Evolutionary conservation across 75 land plant genomes (phyloP).

Genomic region (Picea glauca): DNA sequence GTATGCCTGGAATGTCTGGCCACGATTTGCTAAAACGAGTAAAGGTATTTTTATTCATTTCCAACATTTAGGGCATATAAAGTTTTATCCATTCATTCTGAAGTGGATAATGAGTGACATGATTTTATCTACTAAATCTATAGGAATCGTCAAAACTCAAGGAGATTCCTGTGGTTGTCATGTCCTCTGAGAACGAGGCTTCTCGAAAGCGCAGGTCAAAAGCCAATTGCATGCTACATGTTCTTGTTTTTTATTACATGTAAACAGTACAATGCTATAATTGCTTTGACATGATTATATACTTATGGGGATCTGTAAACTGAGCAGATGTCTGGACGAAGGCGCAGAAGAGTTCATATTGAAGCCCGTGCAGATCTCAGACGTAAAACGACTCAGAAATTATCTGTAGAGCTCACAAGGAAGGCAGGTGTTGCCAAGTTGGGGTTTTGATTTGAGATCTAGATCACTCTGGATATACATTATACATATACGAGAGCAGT

Average conservation of each 20-base stretch:
- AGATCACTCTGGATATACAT: too few species aligned
- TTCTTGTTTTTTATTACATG: background rate
- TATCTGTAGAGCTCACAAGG: background rate
- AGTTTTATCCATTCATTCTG: background rate
- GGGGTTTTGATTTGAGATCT: too few species aligned
- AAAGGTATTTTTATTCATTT: conserved; percentile 21
- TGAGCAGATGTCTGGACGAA: conserved; percentile 25
- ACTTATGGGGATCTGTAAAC: background rate
- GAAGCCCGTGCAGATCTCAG: conserved; percentile 30
- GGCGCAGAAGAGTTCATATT: conserved; percentile 30
- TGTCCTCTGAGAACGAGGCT: conserved; percentile 85
- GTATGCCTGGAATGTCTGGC: conserved; percentile 59
- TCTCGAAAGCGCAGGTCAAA: conserved; percentile 61
- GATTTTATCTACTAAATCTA: too few species aligned
- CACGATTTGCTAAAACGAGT: conserved; percentile 48
- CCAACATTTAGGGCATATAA: background rate
- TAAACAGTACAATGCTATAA: background rate
- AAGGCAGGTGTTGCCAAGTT: too few species aligned
- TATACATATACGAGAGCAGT: too few species aligned
- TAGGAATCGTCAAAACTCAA: conserved; percentile 26
- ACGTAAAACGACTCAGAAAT: conserved; percentile 20
- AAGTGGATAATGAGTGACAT: background rate
- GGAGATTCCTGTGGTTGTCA: conserved; percentile 81
- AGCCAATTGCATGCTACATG: background rate
- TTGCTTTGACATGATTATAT: background rate